Percentiles rank a stretch among this genome's conserved stretches.
Conservation (phyloP, 345 rosid species). For the Carallia brachiata region DNA sequence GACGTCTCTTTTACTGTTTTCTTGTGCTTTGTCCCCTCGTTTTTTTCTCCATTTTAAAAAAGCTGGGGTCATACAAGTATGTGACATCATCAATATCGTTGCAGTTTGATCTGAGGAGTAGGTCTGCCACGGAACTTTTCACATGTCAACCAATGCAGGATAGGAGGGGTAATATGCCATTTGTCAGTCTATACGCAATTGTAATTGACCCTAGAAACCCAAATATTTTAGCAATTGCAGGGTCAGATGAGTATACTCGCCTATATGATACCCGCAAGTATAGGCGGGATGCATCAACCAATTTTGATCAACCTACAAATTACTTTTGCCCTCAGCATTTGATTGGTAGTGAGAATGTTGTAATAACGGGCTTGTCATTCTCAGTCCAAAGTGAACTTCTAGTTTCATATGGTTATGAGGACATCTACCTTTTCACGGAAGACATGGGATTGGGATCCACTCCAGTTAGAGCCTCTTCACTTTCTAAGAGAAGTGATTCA, state of each 20-base stretch:
- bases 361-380: conserved; percentile 85
- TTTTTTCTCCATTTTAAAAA: not conserved
- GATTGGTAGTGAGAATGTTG: conserved; percentile 53
- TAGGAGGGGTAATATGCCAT: conserved; percentile 32
- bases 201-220: conserved; percentile 78
- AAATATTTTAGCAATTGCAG: conserved; percentile 73
- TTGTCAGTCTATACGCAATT: conserved; percentile 58
- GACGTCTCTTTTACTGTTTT: conserved; percentile 3
- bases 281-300: conserved; percentile 52
- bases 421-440: conserved; percentile 62
- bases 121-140: conserved; percentile 62
- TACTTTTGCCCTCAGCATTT: conserved; percentile 73
- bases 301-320: conserved; percentile 49
- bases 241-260: conserved; percentile 74
- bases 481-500: conserved; percentile 31
- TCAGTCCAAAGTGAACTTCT: conserved; percentile 88
- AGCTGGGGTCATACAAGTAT: conserved; percentile 2
- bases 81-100: conserved; percentile 24
- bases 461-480: conserved; percentile 38
- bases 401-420: conserved; percentile 66
- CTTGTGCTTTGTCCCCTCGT: conserved; percentile 3
- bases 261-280: conserved; percentile 74
- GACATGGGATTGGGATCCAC: conserved; percentile 75
- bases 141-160: conserved; percentile 45
- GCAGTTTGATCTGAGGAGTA: conserved; percentile 86